Conservation (phyloP, 805 yeast species). For the Ogataea trehaloabstinens region DNA sequence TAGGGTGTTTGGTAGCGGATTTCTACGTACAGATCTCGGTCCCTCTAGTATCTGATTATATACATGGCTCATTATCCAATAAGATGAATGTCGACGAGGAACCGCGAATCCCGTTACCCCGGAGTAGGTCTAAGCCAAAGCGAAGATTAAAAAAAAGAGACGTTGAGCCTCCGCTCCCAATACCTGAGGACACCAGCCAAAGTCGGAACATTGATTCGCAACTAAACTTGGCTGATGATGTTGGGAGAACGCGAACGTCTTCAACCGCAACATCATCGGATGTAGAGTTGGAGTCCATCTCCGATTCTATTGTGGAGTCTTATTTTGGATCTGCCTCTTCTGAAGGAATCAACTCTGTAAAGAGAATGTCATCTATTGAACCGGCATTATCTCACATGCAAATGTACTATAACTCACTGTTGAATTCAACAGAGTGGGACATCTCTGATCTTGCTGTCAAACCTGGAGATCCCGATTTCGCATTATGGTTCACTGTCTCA, state of each 20-base stretch:
- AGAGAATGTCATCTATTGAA: constrained; percentile 1
- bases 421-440: constrained; percentile 31
- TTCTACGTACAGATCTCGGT: too few relatives aligned
- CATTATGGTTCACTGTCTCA: constrained; percentile 62
- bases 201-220: neutral
- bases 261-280: neutral
- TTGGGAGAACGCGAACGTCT: neutral
- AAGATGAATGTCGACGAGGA: too few relatives aligned
- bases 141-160: too few relatives aligned
- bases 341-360: neutral
- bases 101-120: too few relatives aligned
- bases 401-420: constrained; percentile 24
- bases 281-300: constrained; percentile 3
- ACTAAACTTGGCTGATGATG: neutral
- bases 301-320: constrained; percentile 2
- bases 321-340: constrained; percentile 1
- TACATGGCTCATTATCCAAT: too few relatives aligned
- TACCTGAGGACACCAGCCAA: neutral
- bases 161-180: too few relatives aligned
- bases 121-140: too few relatives aligned
- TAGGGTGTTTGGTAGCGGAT: too few relatives aligned
- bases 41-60: too few relatives aligned
- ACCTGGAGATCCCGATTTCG: constrained; percentile 32
- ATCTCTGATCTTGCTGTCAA: constrained; percentile 28
- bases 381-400: constrained; percentile 11